Evolutionary conservation across 495 filamentous ascomycete genomes (phyloP).

Genomic region (Entonaema liquescens): DNA sequence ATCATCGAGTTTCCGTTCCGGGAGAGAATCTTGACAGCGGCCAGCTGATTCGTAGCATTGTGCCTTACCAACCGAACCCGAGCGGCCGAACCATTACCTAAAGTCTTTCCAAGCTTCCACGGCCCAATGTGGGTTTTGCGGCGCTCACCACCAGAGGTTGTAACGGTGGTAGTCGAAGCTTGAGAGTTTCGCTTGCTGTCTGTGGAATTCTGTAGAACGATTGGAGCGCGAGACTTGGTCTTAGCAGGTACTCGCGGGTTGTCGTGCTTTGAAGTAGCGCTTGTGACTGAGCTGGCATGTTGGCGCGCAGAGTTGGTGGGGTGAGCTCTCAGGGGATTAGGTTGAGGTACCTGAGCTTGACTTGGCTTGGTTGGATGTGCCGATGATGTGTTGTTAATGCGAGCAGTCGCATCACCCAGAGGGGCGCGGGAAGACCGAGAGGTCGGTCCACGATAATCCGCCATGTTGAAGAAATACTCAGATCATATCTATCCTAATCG

Average conservation of each 20-base stretch:
- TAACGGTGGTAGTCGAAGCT: slow-evolving; percentile 71
- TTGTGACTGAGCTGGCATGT: slow-evolving; percentile 21
- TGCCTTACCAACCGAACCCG: slow-evolving; percentile 85
- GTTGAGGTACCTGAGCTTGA: slow-evolving; percentile 9
- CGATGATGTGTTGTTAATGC: slow-evolving; percentile 52
- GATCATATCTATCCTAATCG: slow-evolving; percentile 26
- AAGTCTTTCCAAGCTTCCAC: slow-evolving; percentile 86
- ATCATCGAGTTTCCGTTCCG: slow-evolving; percentile 75
- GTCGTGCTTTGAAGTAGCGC: slow-evolving; percentile 31
- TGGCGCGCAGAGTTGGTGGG: slow-evolving; percentile 34
- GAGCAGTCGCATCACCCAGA: slow-evolving; percentile 57
- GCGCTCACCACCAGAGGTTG: slow-evolving; percentile 64
- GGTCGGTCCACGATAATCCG: slow-evolving; percentile 40
- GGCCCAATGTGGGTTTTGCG: slow-evolving; percentile 84
- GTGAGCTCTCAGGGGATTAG: slow-evolving; percentile 38
- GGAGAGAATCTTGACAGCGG: slow-evolving; percentile 93
- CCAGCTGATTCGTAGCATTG: slow-evolving; percentile 73
- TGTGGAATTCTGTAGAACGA: slow-evolving; percentile 60
- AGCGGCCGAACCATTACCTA: slow-evolving; percentile 86
- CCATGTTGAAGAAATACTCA: slow-evolving; percentile 45
- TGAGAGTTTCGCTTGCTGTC: slow-evolving; percentile 73
- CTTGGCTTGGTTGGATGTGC: slow-evolving; percentile 22
- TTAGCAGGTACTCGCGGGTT: slow-evolving; percentile 12
- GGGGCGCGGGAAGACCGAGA: slow-evolving; percentile 51
- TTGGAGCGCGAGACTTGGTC: slow-evolving; percentile 43